Evolutionary conservation across 805 yeast species (phyloP).

Genomic region (Teunomyces lycoperdinae): DNA sequence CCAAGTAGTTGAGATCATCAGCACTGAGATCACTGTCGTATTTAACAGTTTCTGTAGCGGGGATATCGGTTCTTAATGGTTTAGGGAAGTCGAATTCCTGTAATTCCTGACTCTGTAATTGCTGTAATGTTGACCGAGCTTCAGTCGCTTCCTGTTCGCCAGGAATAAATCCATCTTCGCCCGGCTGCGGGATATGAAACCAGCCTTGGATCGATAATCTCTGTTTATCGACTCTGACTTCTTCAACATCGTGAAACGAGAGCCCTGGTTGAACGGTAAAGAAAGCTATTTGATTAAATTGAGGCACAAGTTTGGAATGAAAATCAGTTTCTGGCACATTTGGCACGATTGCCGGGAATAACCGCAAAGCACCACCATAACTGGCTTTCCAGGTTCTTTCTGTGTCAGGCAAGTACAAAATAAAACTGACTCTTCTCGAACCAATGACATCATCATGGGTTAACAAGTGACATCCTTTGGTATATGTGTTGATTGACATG

Average conservation of each 20-base stretch:
- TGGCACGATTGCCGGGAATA: constrained; percentile 82
- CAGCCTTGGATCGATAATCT: constrained; percentile 95
- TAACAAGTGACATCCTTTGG: constrained; percentile 87
- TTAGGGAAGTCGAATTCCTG: constrained; percentile 84
- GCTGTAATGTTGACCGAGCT: constrained; percentile 73
- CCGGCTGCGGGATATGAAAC: constrained; percentile 96
- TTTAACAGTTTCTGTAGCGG: constrained; percentile 28
- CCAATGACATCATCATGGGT: constrained; percentile 99
- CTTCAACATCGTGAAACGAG: constrained; percentile 97
- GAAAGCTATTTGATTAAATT: constrained; percentile 93
- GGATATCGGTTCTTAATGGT: constrained; percentile 45
- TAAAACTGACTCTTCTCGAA: constrained; percentile 87
- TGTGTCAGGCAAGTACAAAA: constrained; percentile 90
- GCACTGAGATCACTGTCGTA: constrained; percentile 11
- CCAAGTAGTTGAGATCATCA: constrained; percentile 49
- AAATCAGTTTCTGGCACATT: constrained; percentile 87
- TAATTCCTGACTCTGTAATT: constrained; percentile 69
- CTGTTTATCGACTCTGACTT: constrained; percentile 86
- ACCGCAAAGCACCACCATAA: constrained; percentile 89
- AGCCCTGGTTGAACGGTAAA: constrained; percentile 95
- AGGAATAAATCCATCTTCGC: constrained; percentile 79
- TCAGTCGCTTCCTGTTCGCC: constrained; percentile 83
- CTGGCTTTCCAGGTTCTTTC: constrained; percentile 83
- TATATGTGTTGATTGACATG: constrained; percentile 87
- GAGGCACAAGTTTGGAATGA: constrained; percentile 72